These are phyloP conservation scores for Zhuliangozyma parablackwelliae DNA, from an alignment of 1,139 yeast species.

Conservation along the genomic window DNA sequence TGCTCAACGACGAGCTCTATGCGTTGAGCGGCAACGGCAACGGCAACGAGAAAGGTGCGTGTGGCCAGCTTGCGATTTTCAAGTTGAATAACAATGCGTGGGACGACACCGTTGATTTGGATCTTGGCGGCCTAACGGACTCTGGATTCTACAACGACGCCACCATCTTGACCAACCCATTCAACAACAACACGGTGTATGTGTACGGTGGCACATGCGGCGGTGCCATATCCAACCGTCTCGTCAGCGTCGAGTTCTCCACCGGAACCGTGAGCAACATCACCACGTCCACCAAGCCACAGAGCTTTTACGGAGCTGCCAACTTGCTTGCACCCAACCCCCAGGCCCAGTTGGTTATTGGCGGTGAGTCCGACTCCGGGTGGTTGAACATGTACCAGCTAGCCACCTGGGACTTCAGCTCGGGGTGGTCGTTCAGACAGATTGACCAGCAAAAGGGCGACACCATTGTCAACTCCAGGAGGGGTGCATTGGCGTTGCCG, in stretches of 20 bases:
- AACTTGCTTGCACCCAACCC: constrained; percentile 38
- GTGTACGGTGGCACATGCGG: constrained; percentile 38
- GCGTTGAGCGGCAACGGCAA: constrained; percentile 13
- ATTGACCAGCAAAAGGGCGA: constrained; percentile 10
- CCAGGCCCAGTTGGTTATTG: constrained; percentile 35
- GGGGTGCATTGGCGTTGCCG: constrained; percentile 30
- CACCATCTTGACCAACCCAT: constrained; percentile 27
- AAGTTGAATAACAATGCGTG: constrained; percentile 24
- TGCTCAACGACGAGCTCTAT: constrained; percentile 26
- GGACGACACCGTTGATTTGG: constrained; percentile 15
- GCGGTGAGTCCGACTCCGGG: constrained; percentile 36
- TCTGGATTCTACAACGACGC: constrained; percentile 27
- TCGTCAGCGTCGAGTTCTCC: constrained; percentile 21
- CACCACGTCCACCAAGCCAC: constrained; percentile 41
- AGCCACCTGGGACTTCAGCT: constrained; percentile 41
- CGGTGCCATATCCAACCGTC: constrained; percentile 21
- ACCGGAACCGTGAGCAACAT: constrained; percentile 27
- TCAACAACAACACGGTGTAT: constrained; percentile 22
- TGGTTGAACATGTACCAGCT: constrained; percentile 46
- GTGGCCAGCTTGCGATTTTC: constrained; percentile 24
- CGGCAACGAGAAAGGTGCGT: constrained; percentile 14
- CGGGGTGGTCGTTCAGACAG: constrained; percentile 41
- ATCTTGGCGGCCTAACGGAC: constrained; percentile 24
- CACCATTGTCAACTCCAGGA: constrained; percentile 24
- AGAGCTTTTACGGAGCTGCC: constrained; percentile 40